These are phyloP conservation scores for carrot (Daucus carota) DNA, from an alignment of 129 eudicot genomes.

Conservation along the genomic window DNA sequence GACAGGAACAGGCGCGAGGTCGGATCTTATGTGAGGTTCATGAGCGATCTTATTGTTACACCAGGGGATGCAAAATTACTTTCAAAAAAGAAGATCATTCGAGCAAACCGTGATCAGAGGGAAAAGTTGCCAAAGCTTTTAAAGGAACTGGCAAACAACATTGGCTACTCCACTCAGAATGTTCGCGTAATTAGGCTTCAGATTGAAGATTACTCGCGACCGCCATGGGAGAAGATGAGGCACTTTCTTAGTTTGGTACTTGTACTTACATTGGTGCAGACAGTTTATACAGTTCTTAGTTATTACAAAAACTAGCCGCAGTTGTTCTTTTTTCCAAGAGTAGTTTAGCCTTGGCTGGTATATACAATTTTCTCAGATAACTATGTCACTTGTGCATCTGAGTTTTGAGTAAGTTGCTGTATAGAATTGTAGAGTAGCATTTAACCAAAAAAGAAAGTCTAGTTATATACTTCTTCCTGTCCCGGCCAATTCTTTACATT, in stretches of 20 bases:
- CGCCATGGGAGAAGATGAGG: slow-evolving; percentile 13
- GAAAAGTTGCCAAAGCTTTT: slow-evolving; percentile 8
- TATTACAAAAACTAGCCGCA: background rate
- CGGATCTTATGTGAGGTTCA: slow-evolving; percentile 6
- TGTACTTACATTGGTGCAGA: slow-evolving; percentile 8
- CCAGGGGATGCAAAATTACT: slow-evolving; percentile 13
- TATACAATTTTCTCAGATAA: background rate
- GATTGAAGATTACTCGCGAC: slow-evolving; percentile 6
- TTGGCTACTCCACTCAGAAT: background rate
- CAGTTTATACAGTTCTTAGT: slow-evolving; percentile 7
- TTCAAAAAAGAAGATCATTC: background rate
- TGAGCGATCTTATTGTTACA: slow-evolving; percentile 15
- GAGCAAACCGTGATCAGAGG: slow-evolving; percentile 6
- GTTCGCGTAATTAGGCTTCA: slow-evolving; percentile 10
- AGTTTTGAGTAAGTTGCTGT: too few species aligned
- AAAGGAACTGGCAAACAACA: background rate
- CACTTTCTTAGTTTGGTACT: slow-evolving; percentile 5
- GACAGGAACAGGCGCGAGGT: background rate
- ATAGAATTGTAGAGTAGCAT: background rate
- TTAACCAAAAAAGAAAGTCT: background rate
- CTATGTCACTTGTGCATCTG: background rate
- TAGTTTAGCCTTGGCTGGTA: background rate
- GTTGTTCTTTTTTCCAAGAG: too few species aligned
- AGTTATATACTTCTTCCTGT: too few species aligned
- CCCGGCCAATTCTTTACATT: too few species aligned